Conservation (phyloP, 1,139 yeast genomes). For the Debaryomyces udenii region DNA sequence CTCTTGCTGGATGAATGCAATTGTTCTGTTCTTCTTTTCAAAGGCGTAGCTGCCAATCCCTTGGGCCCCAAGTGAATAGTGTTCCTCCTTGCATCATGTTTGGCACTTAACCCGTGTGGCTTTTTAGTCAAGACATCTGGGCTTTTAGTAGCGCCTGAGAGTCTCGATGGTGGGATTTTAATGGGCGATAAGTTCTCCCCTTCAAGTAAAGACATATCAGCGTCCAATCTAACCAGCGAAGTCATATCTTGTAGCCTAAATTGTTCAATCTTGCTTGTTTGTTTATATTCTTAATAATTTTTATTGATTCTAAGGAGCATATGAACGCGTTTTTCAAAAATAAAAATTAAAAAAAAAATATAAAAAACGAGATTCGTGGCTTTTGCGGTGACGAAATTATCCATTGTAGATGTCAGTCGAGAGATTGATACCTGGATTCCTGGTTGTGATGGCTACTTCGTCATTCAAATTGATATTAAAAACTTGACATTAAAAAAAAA, state of each 20-base stretch:
- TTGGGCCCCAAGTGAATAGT: conserved; percentile 25
- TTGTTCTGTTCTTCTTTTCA: conserved; percentile 13
- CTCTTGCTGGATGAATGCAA: conserved; percentile 18
- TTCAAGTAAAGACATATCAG: conserved; percentile 12
- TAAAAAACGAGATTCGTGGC: too few relatives aligned
- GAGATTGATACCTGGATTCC: too few relatives aligned
- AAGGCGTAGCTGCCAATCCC: conserved; percentile 19
- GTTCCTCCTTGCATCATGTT: conserved; percentile 32
- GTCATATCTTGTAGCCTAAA: conserved; percentile 12
- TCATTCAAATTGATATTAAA: too few relatives aligned
- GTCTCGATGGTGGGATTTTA: conserved; percentile 13
- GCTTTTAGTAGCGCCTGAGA: conserved; percentile 9
- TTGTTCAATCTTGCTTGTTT: conserved; percentile 1
- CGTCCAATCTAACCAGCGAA: conserved; percentile 15
- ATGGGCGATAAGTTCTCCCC: conserved; percentile 18
- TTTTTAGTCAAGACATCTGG: conserved; percentile 30
- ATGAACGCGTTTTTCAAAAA: conserved; percentile 5
- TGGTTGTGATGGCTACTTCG: too few relatives aligned
- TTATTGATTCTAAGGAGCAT: conserved; percentile 1
- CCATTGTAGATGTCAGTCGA: too few relatives aligned
- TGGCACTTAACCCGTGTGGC: conserved; percentile 53
- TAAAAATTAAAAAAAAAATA: conserved; percentile 2
- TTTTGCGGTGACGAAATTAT: too few relatives aligned
- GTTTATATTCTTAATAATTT: conserved; percentile 8
- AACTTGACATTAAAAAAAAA: too few relatives aligned